A percentile compares a stretch with the other conserved stretches of the same genome.
phyloP scores from a whole-genome alignment of 164 flowering plant species.

The Cinnamomum micranthum region DNA sequence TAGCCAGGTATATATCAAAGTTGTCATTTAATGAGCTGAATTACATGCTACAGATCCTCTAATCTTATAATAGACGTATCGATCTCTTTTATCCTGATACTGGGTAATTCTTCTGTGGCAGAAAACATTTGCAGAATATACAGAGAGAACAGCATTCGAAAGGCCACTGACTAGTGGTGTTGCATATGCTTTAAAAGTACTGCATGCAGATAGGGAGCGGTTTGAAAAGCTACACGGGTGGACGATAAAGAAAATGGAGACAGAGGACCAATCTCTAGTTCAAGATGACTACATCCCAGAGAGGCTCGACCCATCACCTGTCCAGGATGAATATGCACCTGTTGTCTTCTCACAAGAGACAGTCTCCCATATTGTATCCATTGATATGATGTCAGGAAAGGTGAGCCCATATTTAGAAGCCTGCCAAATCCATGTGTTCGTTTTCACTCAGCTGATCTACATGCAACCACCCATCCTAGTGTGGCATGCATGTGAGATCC shows the following conservation, averaged over 20 bases:
- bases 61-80: not conserved
- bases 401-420: conserved; percentile 23
- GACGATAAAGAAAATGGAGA: conserved; percentile 89
- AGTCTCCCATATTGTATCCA: conserved; percentile 87
- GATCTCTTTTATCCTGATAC: not conserved
- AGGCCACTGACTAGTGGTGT: conserved; percentile 98
- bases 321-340: conserved; percentile 96
- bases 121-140: conserved; percentile 92
- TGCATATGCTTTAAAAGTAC: conserved; percentile 87
- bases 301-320: conserved; percentile 72
- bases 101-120: conserved; percentile 27
- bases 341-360: conserved; percentile 89
- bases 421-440: not conserved
- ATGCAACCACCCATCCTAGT: not conserved
- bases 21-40: not conserved
- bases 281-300: conserved; percentile 67
- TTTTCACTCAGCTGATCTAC: not conserved
- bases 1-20: too few relatives aligned
- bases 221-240: conserved; percentile 82
- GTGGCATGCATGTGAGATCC: not conserved
- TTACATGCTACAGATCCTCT: not conserved
- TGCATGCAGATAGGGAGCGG: conserved; percentile 70
- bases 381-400: conserved; percentile 99
- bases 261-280: conserved; percentile 72
- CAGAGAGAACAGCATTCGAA: conserved; percentile 91